Evolutionary conservation across 1,284 basidiomycete species (phyloP), one percentile per base, ranked within the genome.

Genomic region (Cutaneotrichosporon cutaneum): DNA sequence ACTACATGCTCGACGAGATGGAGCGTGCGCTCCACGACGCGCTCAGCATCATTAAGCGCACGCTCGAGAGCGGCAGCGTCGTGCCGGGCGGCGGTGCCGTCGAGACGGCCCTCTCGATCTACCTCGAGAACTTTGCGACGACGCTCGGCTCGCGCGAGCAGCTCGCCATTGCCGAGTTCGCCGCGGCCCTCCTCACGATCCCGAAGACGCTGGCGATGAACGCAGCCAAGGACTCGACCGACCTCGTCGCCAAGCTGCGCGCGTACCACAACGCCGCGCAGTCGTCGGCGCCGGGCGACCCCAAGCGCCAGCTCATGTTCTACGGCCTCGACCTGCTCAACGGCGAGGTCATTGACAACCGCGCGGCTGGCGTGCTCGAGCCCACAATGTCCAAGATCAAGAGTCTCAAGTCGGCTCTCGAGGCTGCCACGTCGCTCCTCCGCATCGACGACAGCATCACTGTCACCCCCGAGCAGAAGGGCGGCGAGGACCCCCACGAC

Each of bases 1-100:
- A 99, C 81, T 99, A 97, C 80, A 92, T 99, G 89, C 82, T 99
- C 68, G 96, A 99, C 79, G 96, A 99, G 83, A 99, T 99, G 96
- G 96, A 99, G 82, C 85, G 96, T 36, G 88, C 93, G 0, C 80
- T 99, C 70, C 96, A 99, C 77, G 96, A 99, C 80, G 90, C 92
- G 0, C 81, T 99, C 60, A 94, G 90, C 47, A 87, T 98, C 71
- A 92, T 99, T 82, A 99, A 99, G 83, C 87, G 96, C 61, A 99
- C 96, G 3, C 83, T 99, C 57, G 96, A 99, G 83, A 94, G 92
- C 71, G 95, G 95, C 10, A 83, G 89, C 16, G 94, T 99, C 24
- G 95, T 99, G 18, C 94, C 96, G 4, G 96, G 96, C 65, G 96
- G 96, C 61, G 96, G 96, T 60, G 94, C 96, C 1, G 95, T 98